Base-by-base conservation (phyloP, 2,329 filamentous ascomycete genomes). In the Trichoderma simmonsii region DNA sequence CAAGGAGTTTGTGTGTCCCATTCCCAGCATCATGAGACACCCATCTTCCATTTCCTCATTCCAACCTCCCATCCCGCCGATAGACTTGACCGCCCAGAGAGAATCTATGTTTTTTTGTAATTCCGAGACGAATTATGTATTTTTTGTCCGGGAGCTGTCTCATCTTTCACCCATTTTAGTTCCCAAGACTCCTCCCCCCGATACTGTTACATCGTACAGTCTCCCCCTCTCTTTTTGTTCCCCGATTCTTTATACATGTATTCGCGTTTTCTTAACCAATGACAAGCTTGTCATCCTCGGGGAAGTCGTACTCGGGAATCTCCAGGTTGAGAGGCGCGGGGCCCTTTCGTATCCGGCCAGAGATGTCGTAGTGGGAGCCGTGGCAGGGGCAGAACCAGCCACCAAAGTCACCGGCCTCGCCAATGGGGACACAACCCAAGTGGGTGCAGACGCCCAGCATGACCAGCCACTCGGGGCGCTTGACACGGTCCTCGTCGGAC, bases 301-400 rank as follows among this genome's bases (percentile, higher is more conserved):
- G 91, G 90, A 99, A 98, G 80, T 93, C 93, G 88, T 98, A 97
- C 80, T 85, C 83, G 77, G 95, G 96, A 77, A 98, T 91, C 87
- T 98, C 96, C 82, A 99, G 91, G 89, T 99, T 99, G 81, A 99
- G 90, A 77, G 96, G 96, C 74, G 96, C 96, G 75, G 96, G 96
- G 77, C 96, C 96, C 90, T 93, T 98, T 88, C 96, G 92, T 89
- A 97, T 93, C 85, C 96, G 94, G 83, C 96, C 96, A 76, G 95
- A 98, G 84, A 99, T 98, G 84, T 99, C 96, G 90, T 99, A 99
- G 89, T 99, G 96, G 78, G 95, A 98, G 85, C 96, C 96, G 90
- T 99, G 96, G 93, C 96, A 99, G 77, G 96, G 96, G 89, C 96
- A 99, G 92, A 99, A 99, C 96, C 96, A 99, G 82, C 96, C 96